Evolutionary conservation across 306 rosid genomes (phyloP), one percentile per base, ranked within the genome.

Genomic region (Malus sieversii): DNA sequence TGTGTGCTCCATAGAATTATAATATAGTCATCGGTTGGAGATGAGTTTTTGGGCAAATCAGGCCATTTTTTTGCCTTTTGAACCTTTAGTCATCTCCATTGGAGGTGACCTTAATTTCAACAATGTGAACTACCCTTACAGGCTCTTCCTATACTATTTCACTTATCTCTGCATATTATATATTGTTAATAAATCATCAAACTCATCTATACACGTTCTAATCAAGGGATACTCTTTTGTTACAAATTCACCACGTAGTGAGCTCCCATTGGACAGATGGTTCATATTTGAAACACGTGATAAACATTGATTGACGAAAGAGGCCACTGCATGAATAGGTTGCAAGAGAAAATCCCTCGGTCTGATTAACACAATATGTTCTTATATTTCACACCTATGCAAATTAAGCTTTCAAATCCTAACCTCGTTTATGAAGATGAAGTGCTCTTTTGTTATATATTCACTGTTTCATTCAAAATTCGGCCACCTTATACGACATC

Each of bases 401-500:
- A 72, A 57, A 35, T 58, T 59, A 59, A 42, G 67, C 22, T 71
- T 9, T n/a, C 14, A 53, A 29, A 9, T 6, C 18, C 58, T 23
- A 18, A 23, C 5, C 66, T 13, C 10, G 32, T 25, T 27, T 33
- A 55, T 53, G 45, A 72, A 33, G 55, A 55, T 53, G 45, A 72
- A 33, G 55, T 51, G 55, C 51, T 53, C 65, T 71, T 71, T 53
- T 42, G 33, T 51, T 30, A 4, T 16, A 51, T 51, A 51, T 32
- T 75, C 73, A 66, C 55, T 29, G 51, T 55, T 38, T 19, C 66
- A 52, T 66, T 65, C 71, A 42, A 72, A 8, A 30, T 77, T 77
- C 66, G 18, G 46, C 75, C 58, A 33, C 76, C 59, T 25, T 25
- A 10, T 52, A 6, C 20, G 30, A 68, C 23, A 68, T 60, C 11